These are phyloP conservation scores for cucumber (Cucumis sativus) DNA, from an alignment of 306 rosid genomes.

Conservation along the genomic window DNA sequence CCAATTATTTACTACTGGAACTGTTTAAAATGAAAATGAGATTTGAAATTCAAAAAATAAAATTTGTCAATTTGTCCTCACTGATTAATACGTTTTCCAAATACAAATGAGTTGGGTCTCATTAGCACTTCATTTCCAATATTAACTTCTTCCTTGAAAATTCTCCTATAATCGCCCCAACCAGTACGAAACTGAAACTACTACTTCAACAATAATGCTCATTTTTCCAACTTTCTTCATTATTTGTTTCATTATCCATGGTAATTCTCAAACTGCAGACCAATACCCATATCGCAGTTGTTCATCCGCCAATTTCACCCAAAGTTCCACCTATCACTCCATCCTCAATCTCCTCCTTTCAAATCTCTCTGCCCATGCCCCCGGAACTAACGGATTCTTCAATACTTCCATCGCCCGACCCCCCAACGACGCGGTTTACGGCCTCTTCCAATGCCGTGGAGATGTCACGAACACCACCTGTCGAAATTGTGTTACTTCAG, in stretches of 20 bases:
- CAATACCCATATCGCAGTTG: conserved; percentile 6
- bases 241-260: neutral
- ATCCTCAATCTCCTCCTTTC: conserved; percentile 27
- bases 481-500: neutral
- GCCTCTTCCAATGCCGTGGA: conserved; percentile 17
- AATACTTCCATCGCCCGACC: neutral
- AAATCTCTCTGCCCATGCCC: conserved; percentile 31
- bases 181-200: no score
- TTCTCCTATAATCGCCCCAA: no score
- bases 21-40: no score
- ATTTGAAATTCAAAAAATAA: no score
- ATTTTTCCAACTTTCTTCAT: neutral
- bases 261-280: neutral
- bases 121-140: no score
- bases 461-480: conserved; percentile 5
- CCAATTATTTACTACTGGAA: no score
- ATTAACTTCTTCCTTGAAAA: no score
- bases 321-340: conserved; percentile 25
- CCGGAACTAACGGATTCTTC: conserved; percentile 7
- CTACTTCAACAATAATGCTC: no score
- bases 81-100: no score
- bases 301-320: conserved; percentile 15
- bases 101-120: no score
- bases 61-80: no score
- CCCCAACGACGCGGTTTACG: neutral